Percentiles rank a stretch among this genome's conserved stretches.
Conservation (phyloP, 768 basidiomycete species). For the Mycena alexandri region DNA sequence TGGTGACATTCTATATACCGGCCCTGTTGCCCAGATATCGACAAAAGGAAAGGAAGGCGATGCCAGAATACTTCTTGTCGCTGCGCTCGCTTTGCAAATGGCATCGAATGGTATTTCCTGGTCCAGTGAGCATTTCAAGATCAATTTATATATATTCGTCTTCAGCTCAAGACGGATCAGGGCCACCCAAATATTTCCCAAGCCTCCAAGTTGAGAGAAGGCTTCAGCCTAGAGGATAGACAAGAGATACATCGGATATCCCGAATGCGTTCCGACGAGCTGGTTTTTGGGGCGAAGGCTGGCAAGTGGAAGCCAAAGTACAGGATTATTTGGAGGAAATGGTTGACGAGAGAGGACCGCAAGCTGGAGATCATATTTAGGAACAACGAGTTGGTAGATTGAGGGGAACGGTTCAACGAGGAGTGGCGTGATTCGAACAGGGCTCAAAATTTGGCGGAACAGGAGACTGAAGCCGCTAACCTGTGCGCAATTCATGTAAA, state of each 20-base stretch:
- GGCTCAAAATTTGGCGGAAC: too few relatives aligned
- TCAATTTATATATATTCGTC: not conserved
- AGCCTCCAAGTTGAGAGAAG: conserved; percentile 49
- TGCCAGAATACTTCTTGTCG: conserved; percentile 46
- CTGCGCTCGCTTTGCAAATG: conserved; percentile 57
- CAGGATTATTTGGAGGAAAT: conserved; percentile 52
- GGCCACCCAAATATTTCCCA: conserved; percentile 50
- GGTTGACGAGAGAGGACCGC: conserved; percentile 50
- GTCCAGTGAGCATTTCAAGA: conserved; percentile 49
- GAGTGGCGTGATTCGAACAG: too few relatives aligned
- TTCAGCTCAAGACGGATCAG: conserved; percentile 39
- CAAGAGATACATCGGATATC: conserved; percentile 58
- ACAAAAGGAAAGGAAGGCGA: conserved; percentile 32
- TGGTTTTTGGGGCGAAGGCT: conserved; percentile 45
- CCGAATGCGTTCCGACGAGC: conserved; percentile 52
- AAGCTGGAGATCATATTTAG: conserved; percentile 18
- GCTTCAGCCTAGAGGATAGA: conserved; percentile 53
- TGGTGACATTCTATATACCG: conserved; percentile 51
- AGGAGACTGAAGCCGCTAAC: too few relatives aligned
- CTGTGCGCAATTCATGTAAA: too few relatives aligned
- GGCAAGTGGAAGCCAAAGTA: conserved; percentile 47
- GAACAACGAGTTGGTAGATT: not conserved
- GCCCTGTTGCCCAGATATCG: conserved; percentile 57
- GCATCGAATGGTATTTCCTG: conserved; percentile 60
- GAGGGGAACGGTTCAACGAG: not conserved